phyloP scores from a whole-genome alignment of 169 alveolate genomes.

The Plasmodium cynomolgi region DNA sequence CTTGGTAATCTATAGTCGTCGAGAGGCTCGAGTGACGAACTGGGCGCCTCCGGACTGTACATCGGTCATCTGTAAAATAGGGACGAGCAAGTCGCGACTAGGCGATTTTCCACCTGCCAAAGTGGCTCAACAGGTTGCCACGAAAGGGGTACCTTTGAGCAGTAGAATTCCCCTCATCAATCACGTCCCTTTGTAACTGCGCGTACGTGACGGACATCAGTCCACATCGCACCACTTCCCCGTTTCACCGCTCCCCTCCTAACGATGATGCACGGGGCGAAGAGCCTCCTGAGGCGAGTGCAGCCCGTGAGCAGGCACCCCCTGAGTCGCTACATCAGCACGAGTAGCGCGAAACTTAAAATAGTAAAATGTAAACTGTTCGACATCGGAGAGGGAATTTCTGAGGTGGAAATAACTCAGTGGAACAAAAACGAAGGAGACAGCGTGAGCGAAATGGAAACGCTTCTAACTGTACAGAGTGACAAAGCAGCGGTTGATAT shows the following conservation, averaged over 20 bases:
- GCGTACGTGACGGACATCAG: background rate
- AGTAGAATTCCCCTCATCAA: background rate
- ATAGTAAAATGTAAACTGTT: conserved; percentile 87
- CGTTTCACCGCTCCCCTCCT: background rate
- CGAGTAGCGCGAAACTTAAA: conserved; percentile 71
- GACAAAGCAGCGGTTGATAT: conserved; percentile 96
- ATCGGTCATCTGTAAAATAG: background rate
- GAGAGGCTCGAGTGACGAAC: background rate
- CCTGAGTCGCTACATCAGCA: conserved; percentile 30
- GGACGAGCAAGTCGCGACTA: background rate
- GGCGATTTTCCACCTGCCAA: background rate
- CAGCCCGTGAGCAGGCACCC: background rate
- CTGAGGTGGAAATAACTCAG: conserved; percentile 94
- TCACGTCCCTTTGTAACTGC: background rate
- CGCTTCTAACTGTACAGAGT: conserved; percentile 93
- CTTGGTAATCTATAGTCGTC: background rate
- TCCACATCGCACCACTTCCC: background rate
- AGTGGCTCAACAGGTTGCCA: background rate
- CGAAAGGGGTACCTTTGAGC: background rate
- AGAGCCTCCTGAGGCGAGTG: conserved; percentile 2
- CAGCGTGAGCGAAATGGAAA: conserved; percentile 93
- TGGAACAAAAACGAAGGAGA: conserved; percentile 94
- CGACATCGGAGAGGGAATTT: conserved; percentile 90
- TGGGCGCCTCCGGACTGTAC: background rate
- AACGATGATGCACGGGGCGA: conserved; percentile 16